Base-by-base conservation (phyloP, 768 basidiomycete species). In the Piloderma croceum region DNA sequence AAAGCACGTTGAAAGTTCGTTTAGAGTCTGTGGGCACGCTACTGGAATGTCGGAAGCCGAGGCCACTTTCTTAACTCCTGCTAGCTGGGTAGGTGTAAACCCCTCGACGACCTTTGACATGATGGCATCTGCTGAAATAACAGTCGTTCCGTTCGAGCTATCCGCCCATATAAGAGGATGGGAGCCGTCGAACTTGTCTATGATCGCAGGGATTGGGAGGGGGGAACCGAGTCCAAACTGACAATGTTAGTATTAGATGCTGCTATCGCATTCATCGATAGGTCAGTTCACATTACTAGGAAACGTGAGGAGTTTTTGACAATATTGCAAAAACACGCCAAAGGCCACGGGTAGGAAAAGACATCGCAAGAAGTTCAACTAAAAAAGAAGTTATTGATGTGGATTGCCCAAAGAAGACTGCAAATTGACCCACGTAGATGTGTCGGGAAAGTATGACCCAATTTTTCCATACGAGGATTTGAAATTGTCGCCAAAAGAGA, bases 11-110 rank as follows among this genome's bases (percentile, higher is more conserved):
- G 84, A 86, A 37, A 76, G 69, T 7, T 69, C 49, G 36, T 83
- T 79, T 62, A 83, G 86, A 60, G 88, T 90, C 53, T 83, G 76
- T 6, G 78, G 83, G 53, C 87, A 90, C 24, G 63, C 56, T 0
- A 63, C 47, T 0, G 74, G 69, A 12, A 90, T 78, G 20, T 76
- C 71, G 4, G 59, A 52, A 0, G 69, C 63, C 21, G 62, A 67
- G 21, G 58, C 54, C 10, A 81, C 66, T 52, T 78, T 60, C 39
- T 66, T 65, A 24, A 90, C 69, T 2, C 65, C 65, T 3, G 50
- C 53, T 2, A 67, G 61, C 53, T 87, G 82, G 15, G 49, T 43
- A 1, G 61, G 39, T 10, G 62, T 63, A 47, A 85, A 82, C 3
- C 67, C 65, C 13, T 62, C 55, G 2, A 79, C 81, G 24, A 87